These are phyloP conservation scores for Zasmidium citrigriseum DNA, from an alignment of 2,329 filamentous ascomycete species.

Conservation along the genomic window DNA sequence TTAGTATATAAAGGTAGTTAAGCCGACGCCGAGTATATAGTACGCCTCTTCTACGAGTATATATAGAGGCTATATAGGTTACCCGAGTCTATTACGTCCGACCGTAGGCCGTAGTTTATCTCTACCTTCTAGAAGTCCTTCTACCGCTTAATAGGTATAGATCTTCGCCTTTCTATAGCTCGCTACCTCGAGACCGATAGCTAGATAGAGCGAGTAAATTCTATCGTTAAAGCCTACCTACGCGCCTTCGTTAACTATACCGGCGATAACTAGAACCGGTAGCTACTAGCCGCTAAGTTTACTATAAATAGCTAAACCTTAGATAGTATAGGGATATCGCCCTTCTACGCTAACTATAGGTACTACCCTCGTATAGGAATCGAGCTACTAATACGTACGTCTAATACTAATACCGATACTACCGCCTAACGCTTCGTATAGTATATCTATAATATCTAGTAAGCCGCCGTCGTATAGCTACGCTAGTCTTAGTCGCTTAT, in stretches of 20 bases:
- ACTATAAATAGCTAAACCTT: background rate
- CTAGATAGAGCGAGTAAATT: background rate
- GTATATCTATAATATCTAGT: background rate
- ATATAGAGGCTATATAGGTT: background rate
- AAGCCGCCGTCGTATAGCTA: background rate
- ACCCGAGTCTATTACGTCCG: background rate
- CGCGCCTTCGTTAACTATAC: background rate
- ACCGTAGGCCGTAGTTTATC: background rate
- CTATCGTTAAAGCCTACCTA: background rate
- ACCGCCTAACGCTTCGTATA: background rate
- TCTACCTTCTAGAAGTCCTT: background rate
- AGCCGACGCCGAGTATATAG: background rate
- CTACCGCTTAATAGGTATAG: background rate
- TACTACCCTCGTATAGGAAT: background rate
- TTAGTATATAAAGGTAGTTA: background rate
- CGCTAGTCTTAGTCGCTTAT: no score
- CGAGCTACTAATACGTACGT: background rate
- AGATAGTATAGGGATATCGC: background rate
- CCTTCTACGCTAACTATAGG: background rate
- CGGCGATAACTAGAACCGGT: background rate
- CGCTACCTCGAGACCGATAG: background rate
- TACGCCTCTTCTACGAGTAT: background rate
- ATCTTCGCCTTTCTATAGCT: background rate
- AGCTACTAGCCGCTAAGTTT: background rate
- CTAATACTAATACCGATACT: background rate